These are phyloP conservation scores for Oldenlandia corymbosa DNA, from an alignment of 257 asterid species.

Conservation along the genomic window DNA sequence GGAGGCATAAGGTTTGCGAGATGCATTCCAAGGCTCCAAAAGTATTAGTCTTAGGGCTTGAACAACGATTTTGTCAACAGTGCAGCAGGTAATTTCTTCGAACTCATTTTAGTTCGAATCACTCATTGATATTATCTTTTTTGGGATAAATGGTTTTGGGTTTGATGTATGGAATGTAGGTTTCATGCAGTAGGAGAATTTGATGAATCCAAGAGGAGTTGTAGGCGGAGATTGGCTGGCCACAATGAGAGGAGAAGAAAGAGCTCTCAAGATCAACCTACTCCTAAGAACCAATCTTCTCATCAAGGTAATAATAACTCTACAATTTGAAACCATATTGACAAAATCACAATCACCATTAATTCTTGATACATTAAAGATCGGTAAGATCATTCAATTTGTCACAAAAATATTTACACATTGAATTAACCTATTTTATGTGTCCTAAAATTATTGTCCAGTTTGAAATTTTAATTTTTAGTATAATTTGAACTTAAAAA, in stretches of 20 bases:
- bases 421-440: too few relatives aligned
- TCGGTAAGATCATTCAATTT: too few relatives aligned
- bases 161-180: constrained; percentile 27
- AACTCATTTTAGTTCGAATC: background rate
- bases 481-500: too few relatives aligned
- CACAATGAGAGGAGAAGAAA: constrained; percentile 69
- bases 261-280: constrained; percentile 43
- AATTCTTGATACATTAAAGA: too few relatives aligned
- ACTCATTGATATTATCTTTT: background rate
- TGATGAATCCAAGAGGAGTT: constrained; percentile 68
- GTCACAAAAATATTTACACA: too few relatives aligned
- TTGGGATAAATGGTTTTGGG: too few relatives aligned
- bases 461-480: too few relatives aligned
- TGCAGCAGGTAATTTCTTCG: constrained; percentile 77
- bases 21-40: constrained; percentile 60
- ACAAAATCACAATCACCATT: too few relatives aligned
- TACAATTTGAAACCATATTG: too few relatives aligned
- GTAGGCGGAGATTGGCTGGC: constrained; percentile 73
- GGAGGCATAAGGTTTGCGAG: constrained; percentile 68
- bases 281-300: constrained; percentile 28
- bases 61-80: constrained; percentile 76
- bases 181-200: constrained; percentile 58
- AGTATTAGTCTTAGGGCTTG: constrained; percentile 48
- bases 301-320: constrained; percentile 29
- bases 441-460: too few relatives aligned